phyloP scores from a whole-genome alignment of 768 basidiomycete genomes.

The Lentinus tigrinus region DNA sequence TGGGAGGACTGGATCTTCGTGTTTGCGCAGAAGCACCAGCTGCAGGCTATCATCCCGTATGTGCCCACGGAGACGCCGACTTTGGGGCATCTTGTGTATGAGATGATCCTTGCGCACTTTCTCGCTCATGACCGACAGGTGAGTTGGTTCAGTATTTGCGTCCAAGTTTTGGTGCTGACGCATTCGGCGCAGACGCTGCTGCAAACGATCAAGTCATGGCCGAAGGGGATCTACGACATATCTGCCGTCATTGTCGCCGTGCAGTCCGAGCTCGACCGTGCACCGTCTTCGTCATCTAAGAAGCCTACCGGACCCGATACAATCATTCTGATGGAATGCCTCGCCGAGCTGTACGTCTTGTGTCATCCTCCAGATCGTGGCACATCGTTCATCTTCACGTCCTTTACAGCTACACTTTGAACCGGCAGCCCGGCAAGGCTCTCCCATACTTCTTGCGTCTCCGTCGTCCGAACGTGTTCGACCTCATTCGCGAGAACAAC shows the following conservation, averaged over 20 bases:
- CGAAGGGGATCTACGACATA: slow-evolving; percentile 86
- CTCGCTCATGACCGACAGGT: slow-evolving; percentile 76
- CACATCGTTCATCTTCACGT: background rate
- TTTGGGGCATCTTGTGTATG: slow-evolving; percentile 84
- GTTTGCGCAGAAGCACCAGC: slow-evolving; percentile 77
- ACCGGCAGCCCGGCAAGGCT: slow-evolving; percentile 93
- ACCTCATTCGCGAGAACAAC: slow-evolving; percentile 90
- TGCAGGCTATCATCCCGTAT: slow-evolving; percentile 87
- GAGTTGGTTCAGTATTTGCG: slow-evolving; percentile 14
- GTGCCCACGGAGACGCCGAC: slow-evolving; percentile 83
- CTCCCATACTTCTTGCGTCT: slow-evolving; percentile 87
- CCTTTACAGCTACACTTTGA: slow-evolving; percentile 66
- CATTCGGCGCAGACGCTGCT: slow-evolving; percentile 56
- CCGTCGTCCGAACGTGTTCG: slow-evolving; percentile 86
- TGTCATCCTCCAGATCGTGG: background rate
- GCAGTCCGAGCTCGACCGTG: slow-evolving; percentile 73
- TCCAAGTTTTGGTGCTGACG: background rate
- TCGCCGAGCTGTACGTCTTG: slow-evolving; percentile 77
- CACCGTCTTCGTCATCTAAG: slow-evolving; percentile 48
- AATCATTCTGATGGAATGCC: slow-evolving; percentile 84
- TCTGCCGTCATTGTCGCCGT: slow-evolving; percentile 87
- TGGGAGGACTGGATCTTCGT: slow-evolving; percentile 97
- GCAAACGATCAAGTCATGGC: slow-evolving; percentile 84
- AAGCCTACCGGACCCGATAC: slow-evolving; percentile 44
- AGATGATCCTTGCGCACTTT: slow-evolving; percentile 91